Base-by-base conservation (phyloP, 257 asterid species). In the Dorcoceras hygrometricum region DNA sequence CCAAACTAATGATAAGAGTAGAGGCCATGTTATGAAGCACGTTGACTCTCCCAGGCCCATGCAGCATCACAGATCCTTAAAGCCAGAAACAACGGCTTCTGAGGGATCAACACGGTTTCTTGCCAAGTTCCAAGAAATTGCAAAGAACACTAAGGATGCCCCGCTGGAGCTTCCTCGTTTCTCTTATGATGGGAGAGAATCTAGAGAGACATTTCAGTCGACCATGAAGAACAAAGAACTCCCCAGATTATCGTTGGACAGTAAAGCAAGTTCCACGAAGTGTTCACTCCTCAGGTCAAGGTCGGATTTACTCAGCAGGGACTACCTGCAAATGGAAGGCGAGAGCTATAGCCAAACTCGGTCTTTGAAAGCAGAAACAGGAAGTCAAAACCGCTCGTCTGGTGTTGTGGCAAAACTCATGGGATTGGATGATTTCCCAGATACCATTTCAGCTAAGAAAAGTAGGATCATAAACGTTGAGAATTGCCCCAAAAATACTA, bases 41-140 rank as follows among this genome's bases (percentile, higher is more conserved):
- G 70, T 87, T 0, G 99, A 94, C 79, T 94, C 99, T 14, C 99
- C 99, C 1, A 85, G 99, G 86, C 96, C 97, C 62, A 56, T 70
- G 23, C 96, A 70, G 79, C 88, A 64, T 59, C 23, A 73, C 71
- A 78, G 77, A 74, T 36, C 76, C 20, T 80, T 71, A 68, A 75
- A 73, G 75, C 73, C 78, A 23, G 71, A 78, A 71, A 70, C 72
- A 67, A 56, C 72, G 57, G 74, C 55, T 29, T 63, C 56, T 46
- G 78, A 73, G 50, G 76, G 81, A 59, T 57, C 85, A 12, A 59
- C 67, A 72, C 81, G 65, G 39, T 63, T 58, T 66, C 64, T 75
- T 57, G 76, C 66, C 51, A 78, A 70, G 76, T 73, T 71, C 74
- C 87, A 75, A 36, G 87, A 81, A 72, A 53, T 57, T 54, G 70